Evolutionary conservation across 805 yeast species (phyloP).

Genomic region (Nakazawaea wyomingensis): DNA sequence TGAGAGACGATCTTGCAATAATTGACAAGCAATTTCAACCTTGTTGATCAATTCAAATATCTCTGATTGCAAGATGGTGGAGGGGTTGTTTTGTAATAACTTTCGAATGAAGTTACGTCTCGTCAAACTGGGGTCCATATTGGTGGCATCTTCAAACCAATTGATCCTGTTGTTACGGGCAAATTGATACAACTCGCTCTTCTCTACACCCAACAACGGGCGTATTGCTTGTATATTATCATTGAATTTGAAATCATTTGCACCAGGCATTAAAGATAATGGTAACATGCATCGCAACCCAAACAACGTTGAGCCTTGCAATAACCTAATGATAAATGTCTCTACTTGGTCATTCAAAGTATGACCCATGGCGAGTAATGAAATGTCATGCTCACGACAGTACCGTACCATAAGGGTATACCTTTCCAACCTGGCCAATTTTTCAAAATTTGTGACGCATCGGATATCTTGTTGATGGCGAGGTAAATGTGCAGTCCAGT

Average conservation of each 20-base stretch:
- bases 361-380: conserved; percentile 56
- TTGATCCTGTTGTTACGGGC: conserved; percentile 34
- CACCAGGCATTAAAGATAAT: neutral
- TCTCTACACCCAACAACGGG: conserved; percentile 47
- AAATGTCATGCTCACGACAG: conserved; percentile 31
- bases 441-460: conserved; percentile 41
- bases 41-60: conserved; percentile 14
- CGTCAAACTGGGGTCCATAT: conserved; percentile 48
- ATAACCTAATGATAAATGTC: conserved; percentile 54
- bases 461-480: too few relatives aligned
- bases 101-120: conserved; percentile 51
- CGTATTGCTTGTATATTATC: conserved; percentile 30
- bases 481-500: conserved; percentile 14
- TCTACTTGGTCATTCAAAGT: conserved; percentile 70
- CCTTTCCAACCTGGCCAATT: conserved; percentile 52
- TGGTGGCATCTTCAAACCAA: conserved; percentile 75
- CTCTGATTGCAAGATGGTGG: conserved; percentile 10
- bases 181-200: conserved; percentile 38
- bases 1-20: conserved; percentile 18
- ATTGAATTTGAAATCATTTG: neutral
- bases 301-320: conserved; percentile 37
- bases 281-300: conserved; percentile 51
- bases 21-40: conserved; percentile 14
- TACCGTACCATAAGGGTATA: conserved; percentile 36
- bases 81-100: conserved; percentile 15